A percentile compares a stretch with the other conserved stretches of the same genome.
Conservation (phyloP, 2,329 filamentous ascomycete genomes). For the Xylaria sp. region DNA sequence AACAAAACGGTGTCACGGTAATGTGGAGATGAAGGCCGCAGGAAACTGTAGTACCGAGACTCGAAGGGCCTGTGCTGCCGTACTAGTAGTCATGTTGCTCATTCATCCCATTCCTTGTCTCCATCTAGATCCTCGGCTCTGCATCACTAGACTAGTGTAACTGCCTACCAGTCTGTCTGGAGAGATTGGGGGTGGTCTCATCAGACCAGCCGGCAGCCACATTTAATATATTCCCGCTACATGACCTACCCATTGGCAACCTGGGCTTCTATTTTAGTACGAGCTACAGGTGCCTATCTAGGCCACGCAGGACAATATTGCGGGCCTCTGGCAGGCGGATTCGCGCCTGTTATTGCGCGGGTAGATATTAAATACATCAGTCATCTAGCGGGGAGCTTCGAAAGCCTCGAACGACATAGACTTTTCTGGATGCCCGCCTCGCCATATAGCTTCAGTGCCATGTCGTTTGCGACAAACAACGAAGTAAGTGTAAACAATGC, state of each 20-base stretch:
- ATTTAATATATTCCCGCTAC: conserved; percentile 49
- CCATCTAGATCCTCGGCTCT: conserved; percentile 41
- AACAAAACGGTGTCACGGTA: conserved; percentile 39
- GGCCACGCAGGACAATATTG: conserved; percentile 28
- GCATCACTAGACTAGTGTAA: conserved; percentile 38
- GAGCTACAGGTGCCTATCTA: conserved; percentile 29
- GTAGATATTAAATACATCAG: conserved; percentile 1
- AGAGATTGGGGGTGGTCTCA: conserved; percentile 32
- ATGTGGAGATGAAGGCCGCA: conserved; percentile 39
- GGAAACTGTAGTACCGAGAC: conserved; percentile 28
- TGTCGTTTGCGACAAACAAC: conserved; percentile 32
- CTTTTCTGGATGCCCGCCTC: conserved; percentile 7
- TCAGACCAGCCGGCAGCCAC: conserved; percentile 37
- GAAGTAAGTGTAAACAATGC: not conserved
- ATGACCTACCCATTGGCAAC: conserved; percentile 40
- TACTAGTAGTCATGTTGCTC: conserved; percentile 27
- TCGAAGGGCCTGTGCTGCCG: conserved; percentile 35
- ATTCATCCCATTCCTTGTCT: conserved; percentile 25
- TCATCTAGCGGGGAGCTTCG: not conserved
- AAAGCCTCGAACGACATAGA: not conserved
- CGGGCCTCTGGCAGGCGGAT: conserved; percentile 28
- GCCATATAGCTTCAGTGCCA: conserved; percentile 3
- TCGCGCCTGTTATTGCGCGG: conserved; percentile 3
- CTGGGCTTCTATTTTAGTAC: conserved; percentile 35
- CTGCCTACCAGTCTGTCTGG: conserved; percentile 20